Conservation (phyloP, 2,329 filamentous ascomycete genomes). For the Tothia fuscella region DNA sequence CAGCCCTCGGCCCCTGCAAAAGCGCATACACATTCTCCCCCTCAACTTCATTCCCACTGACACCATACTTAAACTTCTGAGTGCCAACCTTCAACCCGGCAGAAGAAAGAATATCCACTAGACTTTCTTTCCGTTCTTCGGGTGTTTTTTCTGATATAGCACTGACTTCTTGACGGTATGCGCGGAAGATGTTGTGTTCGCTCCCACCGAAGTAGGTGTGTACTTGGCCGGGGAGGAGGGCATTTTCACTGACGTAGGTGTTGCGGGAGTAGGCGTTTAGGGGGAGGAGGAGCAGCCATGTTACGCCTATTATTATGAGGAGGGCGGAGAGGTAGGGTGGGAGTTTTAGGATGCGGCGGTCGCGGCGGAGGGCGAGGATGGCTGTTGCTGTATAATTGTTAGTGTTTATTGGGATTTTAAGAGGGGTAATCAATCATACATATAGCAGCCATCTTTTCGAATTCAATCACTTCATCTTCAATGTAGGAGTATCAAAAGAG, state of each 20-base stretch:
- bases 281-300: conserved; percentile 82
- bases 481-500: no score
- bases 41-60: conserved; percentile 58
- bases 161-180: conserved; percentile 75
- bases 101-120: conserved; percentile 64
- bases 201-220: conserved; percentile 96
- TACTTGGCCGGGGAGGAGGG: conserved; percentile 86
- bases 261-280: conserved; percentile 80
- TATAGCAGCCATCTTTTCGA: no score
- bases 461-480: no score
- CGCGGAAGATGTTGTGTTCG: conserved; percentile 88
- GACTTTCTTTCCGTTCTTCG: conserved; percentile 46
- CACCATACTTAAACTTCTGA: conserved; percentile 73
- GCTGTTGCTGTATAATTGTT: conserved; percentile 37
- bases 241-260: conserved; percentile 97
- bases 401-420: no score
- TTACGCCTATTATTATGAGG: conserved; percentile 72
- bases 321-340: conserved; percentile 80
- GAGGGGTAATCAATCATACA: no score
- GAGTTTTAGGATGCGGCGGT: conserved; percentile 69
- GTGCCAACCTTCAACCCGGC: conserved; percentile 77
- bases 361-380: conserved; percentile 59
- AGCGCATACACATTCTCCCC: conserved; percentile 93
- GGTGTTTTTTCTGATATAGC: conserved; percentile 36
- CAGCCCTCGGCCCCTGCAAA: conserved; percentile 82